Base-by-base conservation (phyloP, 371 early-diverging fungal species). In the Amoeboaphelidium occidentale region DNA sequence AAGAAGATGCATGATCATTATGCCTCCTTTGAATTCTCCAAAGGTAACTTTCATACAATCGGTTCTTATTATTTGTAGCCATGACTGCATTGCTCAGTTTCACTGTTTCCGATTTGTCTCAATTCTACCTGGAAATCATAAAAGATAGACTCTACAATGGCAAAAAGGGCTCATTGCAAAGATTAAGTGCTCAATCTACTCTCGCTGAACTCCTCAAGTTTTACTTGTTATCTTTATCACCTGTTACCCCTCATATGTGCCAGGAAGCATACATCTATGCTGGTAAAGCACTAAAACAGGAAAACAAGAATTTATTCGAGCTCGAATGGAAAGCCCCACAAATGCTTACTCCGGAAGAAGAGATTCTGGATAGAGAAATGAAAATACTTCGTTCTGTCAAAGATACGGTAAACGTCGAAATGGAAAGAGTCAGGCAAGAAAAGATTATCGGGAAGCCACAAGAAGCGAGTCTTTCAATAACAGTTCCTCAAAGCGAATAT, bases 131-230 rank as follows among this genome's bases (percentile, higher is more conserved):
- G 64, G 86, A 85, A 49, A 62, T 75, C 4, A 66, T 78, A 59
- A 86, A 86, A 65, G 86, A 86, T 54, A 66, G 80, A 43, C 61
- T 86, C 10, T 86, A 86, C 45, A 74, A 77, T 23, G 73, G 76
- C 32, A 27, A 55, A 21, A 48, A 48, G 21, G 51, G 55, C 1
- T 63, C 64, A 21, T 27, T 48, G 0, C 49, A 65, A 32, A 69
- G 86, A 43, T 64, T 70, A 24, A 67, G 68, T 27, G 75, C 75
- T 27, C 79, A 81, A 52, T 74, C 80, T 0, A 78, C 74, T 1
- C 60, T 83, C 39, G 10, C 10, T 32, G 17, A 32, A 17, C 6
- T 32, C 17, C 39, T 32, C 10, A 6, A 32, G 10, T 10, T 10
- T 32, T 32, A 10, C 10, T 10, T 10, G 10, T 10, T 32, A 6